Conservation (phyloP, 192 early-diverging fungal species). For the Helicostylum pulchrum region DNA sequence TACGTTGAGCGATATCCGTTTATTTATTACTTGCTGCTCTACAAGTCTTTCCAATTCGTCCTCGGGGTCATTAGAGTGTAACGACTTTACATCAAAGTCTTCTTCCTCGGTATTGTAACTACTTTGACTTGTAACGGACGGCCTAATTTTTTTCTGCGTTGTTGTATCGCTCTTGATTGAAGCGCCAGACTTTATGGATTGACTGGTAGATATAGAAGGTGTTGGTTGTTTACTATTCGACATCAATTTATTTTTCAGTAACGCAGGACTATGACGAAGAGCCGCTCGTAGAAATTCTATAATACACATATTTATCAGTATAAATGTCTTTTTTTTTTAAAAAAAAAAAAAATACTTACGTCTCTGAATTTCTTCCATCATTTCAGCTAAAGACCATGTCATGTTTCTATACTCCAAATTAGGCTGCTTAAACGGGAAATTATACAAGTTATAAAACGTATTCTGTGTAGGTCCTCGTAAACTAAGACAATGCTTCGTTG, state of each 20-base stretch:
- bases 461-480: slow-evolving; percentile 67
- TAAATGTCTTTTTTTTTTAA: no score
- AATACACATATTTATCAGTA: neutral
- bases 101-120: slow-evolving; percentile 4
- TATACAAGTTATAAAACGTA: slow-evolving; percentile 66
- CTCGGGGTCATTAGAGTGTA: neutral
- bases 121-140: neutral
- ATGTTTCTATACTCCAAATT: slow-evolving; percentile 75
- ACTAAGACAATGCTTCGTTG: slow-evolving; percentile 69
- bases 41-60: neutral
- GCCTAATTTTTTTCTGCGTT: neutral
- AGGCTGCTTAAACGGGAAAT: slow-evolving; percentile 68
- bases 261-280: slow-evolving; percentile 24
- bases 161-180: neutral
- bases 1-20: no score
- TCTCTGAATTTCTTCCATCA: slow-evolving; percentile 61
- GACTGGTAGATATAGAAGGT: neutral
- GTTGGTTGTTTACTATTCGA: neutral
- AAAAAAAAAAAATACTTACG: slow-evolving; percentile 35
- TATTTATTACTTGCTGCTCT: no score
- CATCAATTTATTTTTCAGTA: slow-evolving; percentile 24
- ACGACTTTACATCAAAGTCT: slow-evolving; percentile 1
- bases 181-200: neutral
- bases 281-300: slow-evolving; percentile 28
- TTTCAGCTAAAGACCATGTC: slow-evolving; percentile 72